Conservation (phyloP, 176 grass and related monocot genomes). For the Lolium rigidum region DNA sequence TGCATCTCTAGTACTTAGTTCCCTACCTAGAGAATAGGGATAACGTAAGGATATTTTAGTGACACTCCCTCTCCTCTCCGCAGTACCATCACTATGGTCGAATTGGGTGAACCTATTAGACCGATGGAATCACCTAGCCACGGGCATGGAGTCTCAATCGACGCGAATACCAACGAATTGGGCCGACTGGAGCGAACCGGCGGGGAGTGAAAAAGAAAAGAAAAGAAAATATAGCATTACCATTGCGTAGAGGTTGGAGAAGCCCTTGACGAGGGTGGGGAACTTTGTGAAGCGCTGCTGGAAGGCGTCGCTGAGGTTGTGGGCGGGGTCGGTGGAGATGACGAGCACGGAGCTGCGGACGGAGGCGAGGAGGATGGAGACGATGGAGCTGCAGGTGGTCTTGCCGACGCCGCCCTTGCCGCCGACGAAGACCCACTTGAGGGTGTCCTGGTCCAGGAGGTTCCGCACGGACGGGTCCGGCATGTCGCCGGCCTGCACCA, state of each 20-base stretch:
- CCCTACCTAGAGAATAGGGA: background rate
- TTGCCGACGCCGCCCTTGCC: slow-evolving; percentile 99
- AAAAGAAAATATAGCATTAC: slow-evolving; percentile 25
- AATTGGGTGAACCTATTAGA: slow-evolving; percentile 14
- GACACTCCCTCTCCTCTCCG: background rate
- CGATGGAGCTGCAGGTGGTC: slow-evolving; percentile 97
- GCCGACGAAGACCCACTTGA: slow-evolving; percentile 99
- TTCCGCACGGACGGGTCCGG: slow-evolving; percentile 85
- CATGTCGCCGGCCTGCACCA: slow-evolving; percentile 53
- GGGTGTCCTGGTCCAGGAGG: slow-evolving; percentile 83
- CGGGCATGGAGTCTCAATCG: slow-evolving; percentile 6
- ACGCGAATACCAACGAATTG: slow-evolving; percentile 9
- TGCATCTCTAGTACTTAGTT: background rate
- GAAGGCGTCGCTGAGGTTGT: slow-evolving; percentile 99
- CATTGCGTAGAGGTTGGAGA: slow-evolving; percentile 98
- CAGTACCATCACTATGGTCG: background rate
- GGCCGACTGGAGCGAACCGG: background rate
- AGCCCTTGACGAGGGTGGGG: slow-evolving; percentile 96
- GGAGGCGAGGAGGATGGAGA: slow-evolving; percentile 85
- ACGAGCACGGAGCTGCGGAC: slow-evolving; percentile 91
- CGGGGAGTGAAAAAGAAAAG: too few species aligned
- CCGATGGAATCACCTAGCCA: background rate
- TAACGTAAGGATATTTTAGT: background rate
- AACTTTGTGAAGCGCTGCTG: slow-evolving; percentile 99
- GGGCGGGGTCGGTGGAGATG: slow-evolving; percentile 99